Evolutionary conservation across 2,329 filamentous ascomycete species (phyloP), one percentile per base, ranked within the genome.

Genomic region (Hysterium pulicare): DNA sequence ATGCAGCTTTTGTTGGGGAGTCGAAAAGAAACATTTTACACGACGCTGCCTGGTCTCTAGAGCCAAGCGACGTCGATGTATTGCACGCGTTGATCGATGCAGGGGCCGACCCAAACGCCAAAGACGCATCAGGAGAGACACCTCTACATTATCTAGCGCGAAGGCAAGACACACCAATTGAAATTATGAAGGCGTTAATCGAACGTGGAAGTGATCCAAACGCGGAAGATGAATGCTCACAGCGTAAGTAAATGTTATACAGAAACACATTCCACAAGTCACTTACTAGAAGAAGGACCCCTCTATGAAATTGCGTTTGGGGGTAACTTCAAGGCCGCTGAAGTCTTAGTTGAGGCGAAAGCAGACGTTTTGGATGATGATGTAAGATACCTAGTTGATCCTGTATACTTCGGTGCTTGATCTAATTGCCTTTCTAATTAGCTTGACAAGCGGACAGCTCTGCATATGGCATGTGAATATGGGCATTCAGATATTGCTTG

Each of bases 351-450:
- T 16, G 22, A 37, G 19, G 22, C 17, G 5, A 20, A 20, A 6
- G 48, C 44, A 6, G 42, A 47, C 33, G 33, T 51, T n/a, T 47
- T 48, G 22, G 41, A 33, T 16, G 31, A 33, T 15, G 31, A 33
- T 33, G 7, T 33, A n/a, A n/a, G n/a, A n/a, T n/a, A n/a, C n/a
- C n/a, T n/a, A n/a, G n/a, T n/a, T n/a, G n/a, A n/a, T n/a, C n/a
- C n/a, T n/a, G n/a, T n/a, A n/a, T n/a, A n/a, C n/a, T n/a, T n/a
- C n/a, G n/a, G n/a, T n/a, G n/a, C n/a, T n/a, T n/a, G n/a, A n/a
- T n/a, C n/a, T n/a, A n/a, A n/a, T n/a, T n/a, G n/a, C n/a, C n/a
- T n/a, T n/a, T n/a, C n/a, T n/a, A n/a, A n/a, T n/a, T n/a, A n/a
- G n/a, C n/a, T n/a, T n/a, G 32, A 38, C 13, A 24, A 24, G 16